Evolutionary conservation across 208 protist genomes (phyloP), one percentile per base, ranked within the genome.

Genomic region (Leishmania martiniquensis): DNA sequence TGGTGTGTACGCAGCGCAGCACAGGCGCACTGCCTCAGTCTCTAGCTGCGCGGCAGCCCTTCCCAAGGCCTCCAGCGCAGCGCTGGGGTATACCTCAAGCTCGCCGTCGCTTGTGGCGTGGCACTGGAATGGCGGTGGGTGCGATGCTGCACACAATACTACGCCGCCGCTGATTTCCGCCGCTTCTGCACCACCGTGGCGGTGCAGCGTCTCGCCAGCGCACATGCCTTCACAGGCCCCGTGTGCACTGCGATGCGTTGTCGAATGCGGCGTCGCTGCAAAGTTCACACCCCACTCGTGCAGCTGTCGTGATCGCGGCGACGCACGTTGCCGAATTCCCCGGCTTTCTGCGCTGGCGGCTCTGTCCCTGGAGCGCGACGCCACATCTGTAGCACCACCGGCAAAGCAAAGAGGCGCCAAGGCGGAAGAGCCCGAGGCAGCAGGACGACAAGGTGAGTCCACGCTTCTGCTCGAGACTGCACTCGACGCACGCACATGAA

Each of bases 1-100:
- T 69, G 65, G 4, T 20, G 37, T 32, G 72, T 67, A 29, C 17
- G 57, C 17, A 42, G 55, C 72, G 42, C 55, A 12, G 44, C 59
- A 62, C 39, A 79, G 29, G 3, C 63, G 75, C 55, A 73, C 70
- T 0, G 80, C 80, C 42, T 70, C 72, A 34, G 62, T 52, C 34
- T 69, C 75, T 15, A 84, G 69, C 29, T 80, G 69, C 37, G 80
- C 34, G 13, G 80, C 80, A 5, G 80, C 80, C 51, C 55, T 44
- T 6, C 39, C 69, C 22, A 84, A 62, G 9, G 74, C 66, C 62
- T 76, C 67, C 15, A 84, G 70, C 1, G 75, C 75, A 2, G 49
- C 55, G 1, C 70, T 77, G 13, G 80, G 80, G 51, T 84, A 84
- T 44, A 65, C 59, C n/a, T 77, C 74, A 20, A 52, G 6, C 6